Evolutionary conservation across 768 basidiomycete species (phyloP), one percentile per base, ranked within the genome.

Genomic region (Hortiboletus campestris): DNA sequence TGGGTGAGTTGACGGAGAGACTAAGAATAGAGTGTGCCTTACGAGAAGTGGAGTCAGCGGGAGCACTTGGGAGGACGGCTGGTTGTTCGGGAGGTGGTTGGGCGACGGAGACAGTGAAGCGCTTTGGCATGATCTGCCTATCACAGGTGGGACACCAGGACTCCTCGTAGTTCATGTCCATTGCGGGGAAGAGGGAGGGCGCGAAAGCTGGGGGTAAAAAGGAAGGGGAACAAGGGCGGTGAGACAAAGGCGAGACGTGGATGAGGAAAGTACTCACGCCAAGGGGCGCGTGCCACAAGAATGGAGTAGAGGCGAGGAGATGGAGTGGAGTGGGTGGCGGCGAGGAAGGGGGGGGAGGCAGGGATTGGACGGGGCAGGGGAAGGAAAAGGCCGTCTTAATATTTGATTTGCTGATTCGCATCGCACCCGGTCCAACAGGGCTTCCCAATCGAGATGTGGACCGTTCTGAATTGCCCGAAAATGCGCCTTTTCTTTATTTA

Each of bases 141-240:
- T 84, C 81, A 76, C 91, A 93, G 65, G 82, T 83, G 47, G 88
- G 87, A 80, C 90, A 92, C 86, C 87, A 93, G 53, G 84, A 76
- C 58, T 85, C 79, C 74, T 89, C 89, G 74, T 84, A 78, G 65
- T 74, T 67, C 59, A 68, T 62, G 57, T 66, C 74, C 63, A 72
- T 74, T 47, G 60, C 6, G 49, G 28, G 35, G 46, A 52, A 56
- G 59, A 54, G 43, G 54, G 60, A 55, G 31, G 55, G 49, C 25
- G 6, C 25, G 56, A 49, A 14, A 38, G 61, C 11, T 40, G 56
- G 22, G 17, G 25, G 53, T 55, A 66, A 57, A 62, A 57, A 35
- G 38, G 47, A 43, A 12, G 45, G 50, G 36, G 38, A 35, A 51
- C 52, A 57, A 61, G 40, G 40, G 40, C 16, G 51, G 53, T 68